These are phyloP conservation scores for Solanum dulcamara DNA, from an alignment of 257 asterid species.

Conservation along the genomic window DNA sequence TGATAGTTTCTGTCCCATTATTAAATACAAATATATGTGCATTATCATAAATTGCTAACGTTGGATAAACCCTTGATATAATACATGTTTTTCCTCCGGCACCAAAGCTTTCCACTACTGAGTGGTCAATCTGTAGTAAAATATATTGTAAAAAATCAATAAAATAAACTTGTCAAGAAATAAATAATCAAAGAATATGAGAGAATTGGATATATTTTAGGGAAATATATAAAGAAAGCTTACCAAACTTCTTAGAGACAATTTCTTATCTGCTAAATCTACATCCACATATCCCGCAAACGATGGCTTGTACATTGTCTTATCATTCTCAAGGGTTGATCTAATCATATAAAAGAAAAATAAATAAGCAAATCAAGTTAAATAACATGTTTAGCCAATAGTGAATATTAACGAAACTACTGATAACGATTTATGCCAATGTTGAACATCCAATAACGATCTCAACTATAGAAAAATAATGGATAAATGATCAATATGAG, in stretches of 20 bases:
- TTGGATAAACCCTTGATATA: conserved; percentile 34
- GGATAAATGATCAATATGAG: neutral
- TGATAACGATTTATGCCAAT: neutral
- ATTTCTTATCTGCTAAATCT: conserved; percentile 13
- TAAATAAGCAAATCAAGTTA: neutral
- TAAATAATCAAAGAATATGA: neutral
- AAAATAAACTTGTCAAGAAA: neutral
- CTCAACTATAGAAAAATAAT: neutral
- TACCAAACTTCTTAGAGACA: conserved; percentile 28
- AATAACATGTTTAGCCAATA: neutral
- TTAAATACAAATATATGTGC: conserved; percentile 29
- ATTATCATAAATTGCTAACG: conserved; percentile 9
- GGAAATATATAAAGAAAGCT: neutral
- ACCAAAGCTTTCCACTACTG: conserved; percentile 37
- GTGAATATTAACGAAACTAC: neutral
- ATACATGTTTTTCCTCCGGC: conserved; percentile 28
- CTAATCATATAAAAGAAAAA: neutral
- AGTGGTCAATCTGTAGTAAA: conserved; percentile 34
- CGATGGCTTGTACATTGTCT: conserved; percentile 19
- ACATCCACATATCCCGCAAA: conserved; percentile 28
- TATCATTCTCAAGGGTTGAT: conserved; percentile 8
- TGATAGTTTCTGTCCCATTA: conserved; percentile 23
- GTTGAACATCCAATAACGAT: neutral
- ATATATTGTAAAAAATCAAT: no score
- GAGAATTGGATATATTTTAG: no score